Conservation (phyloP, 163 green algal genomes). For the Prototheca wickerhamii region DNA sequence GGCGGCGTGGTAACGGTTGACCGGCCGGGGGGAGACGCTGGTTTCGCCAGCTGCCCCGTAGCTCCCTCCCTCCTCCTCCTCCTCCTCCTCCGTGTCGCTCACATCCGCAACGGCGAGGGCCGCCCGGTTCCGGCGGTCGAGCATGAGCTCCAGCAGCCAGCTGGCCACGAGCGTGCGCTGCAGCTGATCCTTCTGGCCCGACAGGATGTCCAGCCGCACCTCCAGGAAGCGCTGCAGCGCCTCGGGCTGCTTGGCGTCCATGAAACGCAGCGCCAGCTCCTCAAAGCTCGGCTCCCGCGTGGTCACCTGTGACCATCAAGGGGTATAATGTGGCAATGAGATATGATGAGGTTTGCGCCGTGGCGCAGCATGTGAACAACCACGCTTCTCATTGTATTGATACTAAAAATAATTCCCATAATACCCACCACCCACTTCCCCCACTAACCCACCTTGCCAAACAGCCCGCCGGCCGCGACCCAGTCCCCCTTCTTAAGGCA, state of each 20-base stretch:
- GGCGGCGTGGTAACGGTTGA: too few relatives aligned
- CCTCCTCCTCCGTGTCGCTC: neutral
- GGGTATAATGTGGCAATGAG: too few relatives aligned
- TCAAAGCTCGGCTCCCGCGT: slow-evolving; percentile 70
- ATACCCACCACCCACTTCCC: slow-evolving; percentile 6
- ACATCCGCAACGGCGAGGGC: slow-evolving; percentile 26
- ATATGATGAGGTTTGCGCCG: too few relatives aligned
- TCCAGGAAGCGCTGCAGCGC: slow-evolving; percentile 68
- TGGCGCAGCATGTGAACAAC: too few relatives aligned
- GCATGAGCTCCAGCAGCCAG: slow-evolving; percentile 86
- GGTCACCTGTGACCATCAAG: too few relatives aligned
- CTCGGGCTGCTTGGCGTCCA: slow-evolving; percentile 46
- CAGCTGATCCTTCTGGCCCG: slow-evolving; percentile 46
- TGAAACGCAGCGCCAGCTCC: slow-evolving; percentile 75
- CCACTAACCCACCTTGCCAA: slow-evolving; percentile 43
- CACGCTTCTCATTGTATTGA: too few relatives aligned
- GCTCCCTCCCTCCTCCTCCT: neutral
- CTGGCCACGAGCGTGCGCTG: slow-evolving; percentile 86
- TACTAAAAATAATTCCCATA: too few relatives aligned
- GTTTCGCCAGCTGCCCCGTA: neutral
- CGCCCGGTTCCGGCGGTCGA: slow-evolving; percentile 77
- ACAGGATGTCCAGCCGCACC: slow-evolving; percentile 57
- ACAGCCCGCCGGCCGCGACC: slow-evolving; percentile 45
- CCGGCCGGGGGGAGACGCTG: too few relatives aligned
- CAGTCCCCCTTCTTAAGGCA: slow-evolving; percentile 42